Conservation (phyloP, 2,329 filamentous ascomycete species). For the Beauveria pseudobassiana region DNA sequence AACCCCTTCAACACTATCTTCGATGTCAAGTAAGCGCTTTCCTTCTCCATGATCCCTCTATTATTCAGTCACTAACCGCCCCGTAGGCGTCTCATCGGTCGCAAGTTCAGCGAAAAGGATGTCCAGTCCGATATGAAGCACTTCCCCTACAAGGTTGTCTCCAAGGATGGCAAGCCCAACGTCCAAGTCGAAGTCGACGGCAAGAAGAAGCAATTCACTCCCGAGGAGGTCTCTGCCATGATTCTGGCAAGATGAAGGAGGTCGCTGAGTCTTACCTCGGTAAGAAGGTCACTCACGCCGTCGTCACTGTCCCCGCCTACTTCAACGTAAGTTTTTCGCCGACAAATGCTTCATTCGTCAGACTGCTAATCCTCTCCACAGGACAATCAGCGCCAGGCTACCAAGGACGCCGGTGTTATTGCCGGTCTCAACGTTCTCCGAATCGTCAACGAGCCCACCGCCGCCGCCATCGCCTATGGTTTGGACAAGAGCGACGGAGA, state of each 20-base stretch:
- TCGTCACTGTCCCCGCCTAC: slow-evolving; percentile 93
- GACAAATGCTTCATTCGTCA: too few relatives aligned
- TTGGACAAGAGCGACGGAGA: slow-evolving; percentile 79
- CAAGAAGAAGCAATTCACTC: slow-evolving; percentile 64
- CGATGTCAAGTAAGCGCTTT: slow-evolving; percentile 67
- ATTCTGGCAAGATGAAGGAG: slow-evolving; percentile 78
- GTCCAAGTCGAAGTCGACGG: slow-evolving; percentile 67
- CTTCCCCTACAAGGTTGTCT: slow-evolving; percentile 91
- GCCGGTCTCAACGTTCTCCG: slow-evolving; percentile 91
- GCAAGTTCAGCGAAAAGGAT: slow-evolving; percentile 76
- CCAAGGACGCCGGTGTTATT: slow-evolving; percentile 89
- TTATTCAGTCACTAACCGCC: slow-evolving; percentile 15
- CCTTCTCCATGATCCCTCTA: not conserved
- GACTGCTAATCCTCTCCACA: slow-evolving; percentile 20
- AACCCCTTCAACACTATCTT: slow-evolving; percentile 73
- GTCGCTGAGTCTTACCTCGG: slow-evolving; percentile 71
- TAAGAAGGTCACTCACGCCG: slow-evolving; percentile 77
- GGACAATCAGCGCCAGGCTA: slow-evolving; percentile 93
- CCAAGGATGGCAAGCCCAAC: slow-evolving; percentile 83
- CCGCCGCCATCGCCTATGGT: slow-evolving; percentile 90
- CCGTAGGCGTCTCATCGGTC: slow-evolving; percentile 70
- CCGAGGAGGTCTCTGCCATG: slow-evolving; percentile 76
- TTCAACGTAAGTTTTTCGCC: slow-evolving; percentile 58
- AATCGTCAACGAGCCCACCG: slow-evolving; percentile 94
- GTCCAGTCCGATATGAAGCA: slow-evolving; percentile 94